These are phyloP conservation scores for Backusella liffmaniae DNA, from an alignment of 192 early-diverging fungal species.

Conservation along the genomic window DNA sequence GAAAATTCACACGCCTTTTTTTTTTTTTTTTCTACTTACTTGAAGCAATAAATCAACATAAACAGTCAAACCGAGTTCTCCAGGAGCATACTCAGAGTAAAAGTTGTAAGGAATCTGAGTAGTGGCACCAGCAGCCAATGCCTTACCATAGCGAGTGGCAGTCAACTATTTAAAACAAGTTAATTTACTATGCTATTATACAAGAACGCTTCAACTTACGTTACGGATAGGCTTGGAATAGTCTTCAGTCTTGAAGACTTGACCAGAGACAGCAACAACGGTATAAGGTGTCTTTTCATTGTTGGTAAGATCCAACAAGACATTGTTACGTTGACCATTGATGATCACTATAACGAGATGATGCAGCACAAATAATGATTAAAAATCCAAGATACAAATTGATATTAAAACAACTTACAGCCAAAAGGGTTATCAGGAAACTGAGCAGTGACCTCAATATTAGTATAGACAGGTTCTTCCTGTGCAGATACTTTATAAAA, in stretches of 20 bases:
- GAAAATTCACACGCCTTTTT: neutral
- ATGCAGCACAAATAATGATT: neutral
- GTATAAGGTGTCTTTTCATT: slow-evolving; percentile 35
- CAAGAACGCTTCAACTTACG: slow-evolving; percentile 25
- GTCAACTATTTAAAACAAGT: slow-evolving; percentile 22
- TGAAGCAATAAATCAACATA: slow-evolving; percentile 41
- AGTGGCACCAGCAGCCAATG: slow-evolving; percentile 31
- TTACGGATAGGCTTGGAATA: slow-evolving; percentile 33
- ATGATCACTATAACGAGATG: slow-evolving; percentile 33
- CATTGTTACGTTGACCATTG: slow-evolving; percentile 44
- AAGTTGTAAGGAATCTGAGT: slow-evolving; percentile 45
- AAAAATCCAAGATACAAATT: neutral
- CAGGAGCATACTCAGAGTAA: slow-evolving; percentile 44
- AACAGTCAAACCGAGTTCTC: slow-evolving; percentile 43
- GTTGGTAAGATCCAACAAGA: slow-evolving; percentile 38
- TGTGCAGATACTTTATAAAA: slow-evolving; percentile 19
- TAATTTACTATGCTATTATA: neutral
- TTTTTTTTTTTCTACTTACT: slow-evolving; percentile 27
- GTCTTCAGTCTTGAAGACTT: slow-evolving; percentile 32
- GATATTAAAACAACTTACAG: slow-evolving; percentile 27
- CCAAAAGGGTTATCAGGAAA: slow-evolving; percentile 42
- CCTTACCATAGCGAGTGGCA: slow-evolving; percentile 33
- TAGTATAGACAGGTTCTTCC: slow-evolving; percentile 8
- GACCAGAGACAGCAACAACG: slow-evolving; percentile 31
- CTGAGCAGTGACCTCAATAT: slow-evolving; percentile 28